A percentile compares a stretch with the other conserved stretches of the same genome.
Conservation (phyloP, 805 yeast genomes). For the Sugiyamaella smithiae region DNA sequence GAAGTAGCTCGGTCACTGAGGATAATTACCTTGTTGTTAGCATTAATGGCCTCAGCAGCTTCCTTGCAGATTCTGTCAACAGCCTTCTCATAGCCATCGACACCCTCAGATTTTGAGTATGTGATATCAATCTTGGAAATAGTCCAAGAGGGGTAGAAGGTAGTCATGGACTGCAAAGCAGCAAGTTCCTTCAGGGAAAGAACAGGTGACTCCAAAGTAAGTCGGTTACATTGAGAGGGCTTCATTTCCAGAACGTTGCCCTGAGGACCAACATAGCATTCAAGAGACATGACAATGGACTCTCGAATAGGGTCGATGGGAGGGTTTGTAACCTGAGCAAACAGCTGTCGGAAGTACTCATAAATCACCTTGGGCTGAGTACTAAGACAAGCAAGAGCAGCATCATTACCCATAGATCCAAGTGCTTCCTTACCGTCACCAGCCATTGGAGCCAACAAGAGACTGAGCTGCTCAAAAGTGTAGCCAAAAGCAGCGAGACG, state of each 20-base stretch:
- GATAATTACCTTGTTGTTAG: constrained; percentile 68
- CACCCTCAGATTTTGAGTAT: constrained; percentile 76
- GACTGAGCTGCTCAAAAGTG: constrained; percentile 86
- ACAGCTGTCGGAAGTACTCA: constrained; percentile 92
- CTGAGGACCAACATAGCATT: constrained; percentile 98
- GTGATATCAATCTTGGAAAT: constrained; percentile 83
- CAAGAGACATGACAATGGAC: constrained; percentile 93
- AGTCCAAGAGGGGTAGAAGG: constrained; percentile 84
- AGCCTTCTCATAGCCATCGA: constrained; percentile 78
- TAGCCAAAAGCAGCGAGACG: constrained; percentile 84
- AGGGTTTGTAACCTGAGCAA: constrained; percentile 98
- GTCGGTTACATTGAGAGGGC: constrained; percentile 86
- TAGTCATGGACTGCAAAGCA: constrained; percentile 69
- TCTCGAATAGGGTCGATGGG: constrained; percentile 98
- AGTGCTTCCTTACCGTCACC: constrained; percentile 86
- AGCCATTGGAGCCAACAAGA: constrained; percentile 92
- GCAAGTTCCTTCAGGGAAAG: constrained; percentile 67
- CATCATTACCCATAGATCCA: constrained; percentile 98
- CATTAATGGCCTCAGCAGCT: constrained; percentile 80
- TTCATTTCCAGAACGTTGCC: constrained; percentile 93
- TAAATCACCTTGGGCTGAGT: constrained; percentile 87
- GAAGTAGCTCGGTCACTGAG: constrained; percentile 68
- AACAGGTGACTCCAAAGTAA: constrained; percentile 79
- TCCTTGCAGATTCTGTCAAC: constrained; percentile 83
- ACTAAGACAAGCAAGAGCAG: constrained; percentile 90